Evolutionary conservation across 495 filamentous ascomycete genomes (phyloP), one percentile per base, ranked within the genome.

Genomic region (Penicillium cosmopolitanum): DNA sequence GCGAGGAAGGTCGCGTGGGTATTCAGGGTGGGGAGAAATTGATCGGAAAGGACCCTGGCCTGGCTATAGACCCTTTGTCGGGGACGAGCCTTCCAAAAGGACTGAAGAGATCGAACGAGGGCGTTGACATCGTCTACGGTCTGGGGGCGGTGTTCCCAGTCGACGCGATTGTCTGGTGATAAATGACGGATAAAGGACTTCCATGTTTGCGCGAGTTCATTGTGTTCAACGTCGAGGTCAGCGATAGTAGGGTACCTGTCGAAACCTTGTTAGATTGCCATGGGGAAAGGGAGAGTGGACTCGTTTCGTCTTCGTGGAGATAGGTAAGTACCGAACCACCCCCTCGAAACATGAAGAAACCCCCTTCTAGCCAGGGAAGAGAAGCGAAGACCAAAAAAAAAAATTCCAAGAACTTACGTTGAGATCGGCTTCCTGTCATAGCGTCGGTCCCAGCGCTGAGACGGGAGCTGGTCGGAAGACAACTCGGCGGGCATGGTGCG

Each of bases 151-250:
- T 73, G 65, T 12, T 70, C 67, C 50, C 72, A 73, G 23, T 66
- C 48, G 35, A 77, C 70, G 36, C 66, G 72, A 47, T 77, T 68
- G 16, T 70, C 61, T 19, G 67, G 57, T 3, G 69, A 66, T 11
- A 80, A 64, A 38, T 67, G 61, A 15, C 72, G 68, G 34, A 74
- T 69, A 54, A 82, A 79, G 15, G 68, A 53, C 57, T 73, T 76
- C 78, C 79, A 82, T 2, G 77, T 70, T 53, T 72, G 67, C 34
- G 65, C 70, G 33, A 82, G 65, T 63, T 79, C 77, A 57, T 75
- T 78, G 40, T 71, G 71, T 71, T 80, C 78, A 55, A 79, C 66
- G 58, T 82, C 78, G 50, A 82, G 73, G 58, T 68, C 66, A 13
- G 70, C 69, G 61, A 77, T 73, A 8, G 68, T 64, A 12, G 72